A percentile compares a stretch with the other conserved stretches of the same genome.
phyloP scores from a whole-genome alignment of 257 asterid genomes.

The Solanum dulcamara region DNA sequence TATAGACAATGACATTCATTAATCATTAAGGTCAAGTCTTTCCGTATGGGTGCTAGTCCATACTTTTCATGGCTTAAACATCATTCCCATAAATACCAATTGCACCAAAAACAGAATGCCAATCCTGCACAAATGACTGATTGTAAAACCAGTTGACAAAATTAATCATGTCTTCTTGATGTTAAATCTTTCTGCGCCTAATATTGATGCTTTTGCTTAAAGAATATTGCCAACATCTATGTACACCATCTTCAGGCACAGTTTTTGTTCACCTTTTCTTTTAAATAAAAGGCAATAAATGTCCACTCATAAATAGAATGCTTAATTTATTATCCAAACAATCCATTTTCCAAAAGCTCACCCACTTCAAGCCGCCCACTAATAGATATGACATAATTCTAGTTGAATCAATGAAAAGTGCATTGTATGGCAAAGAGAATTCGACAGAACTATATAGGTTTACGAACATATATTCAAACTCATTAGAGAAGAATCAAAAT shows the following conservation, averaged over 20 bases:
- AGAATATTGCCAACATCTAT: background rate
- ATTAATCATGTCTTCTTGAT: background rate
- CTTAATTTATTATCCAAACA: background rate
- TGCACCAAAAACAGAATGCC: background rate
- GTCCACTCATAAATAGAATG: background rate
- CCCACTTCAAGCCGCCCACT: background rate
- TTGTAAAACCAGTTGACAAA: background rate
- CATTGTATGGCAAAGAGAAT: background rate
- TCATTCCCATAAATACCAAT: background rate
- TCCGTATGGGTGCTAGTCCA: background rate
- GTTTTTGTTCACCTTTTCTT: background rate
- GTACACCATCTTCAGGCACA: background rate
- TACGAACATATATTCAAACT: background rate
- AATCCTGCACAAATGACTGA: background rate
- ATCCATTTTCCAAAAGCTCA: background rate
- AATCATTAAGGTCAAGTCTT: background rate
- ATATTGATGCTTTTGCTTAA: background rate
- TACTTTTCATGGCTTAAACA: background rate
- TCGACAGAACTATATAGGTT: background rate
- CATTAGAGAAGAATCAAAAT: background rate
- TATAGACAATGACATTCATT: background rate
- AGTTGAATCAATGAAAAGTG: background rate
- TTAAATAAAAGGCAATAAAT: background rate
- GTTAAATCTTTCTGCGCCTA: background rate
- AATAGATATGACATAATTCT: background rate